Percentiles rank a stretch among this genome's conserved stretches.
Evolutionary conservation across 441 rosid species (phyloP).

Genomic region (Aleurites moluccanus): DNA sequence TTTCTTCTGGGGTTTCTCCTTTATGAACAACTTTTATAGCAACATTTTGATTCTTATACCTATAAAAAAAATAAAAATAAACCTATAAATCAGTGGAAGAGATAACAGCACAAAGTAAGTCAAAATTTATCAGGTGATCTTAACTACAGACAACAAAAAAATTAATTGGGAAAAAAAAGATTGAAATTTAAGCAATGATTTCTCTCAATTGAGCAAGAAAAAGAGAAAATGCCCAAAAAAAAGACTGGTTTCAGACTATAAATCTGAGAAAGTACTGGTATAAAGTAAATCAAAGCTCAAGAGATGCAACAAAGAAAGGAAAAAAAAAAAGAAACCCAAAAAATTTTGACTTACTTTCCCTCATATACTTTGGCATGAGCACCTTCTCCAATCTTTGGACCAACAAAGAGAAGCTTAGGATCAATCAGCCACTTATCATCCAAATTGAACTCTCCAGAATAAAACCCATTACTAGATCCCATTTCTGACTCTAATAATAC

Average conservation of each 20-base stretch:
- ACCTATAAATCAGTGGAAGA: slow-evolving; percentile 12
- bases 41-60: slow-evolving; percentile 81
- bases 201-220: slow-evolving; percentile 8
- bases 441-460: slow-evolving; percentile 58
- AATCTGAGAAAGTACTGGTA: slow-evolving; percentile 2
- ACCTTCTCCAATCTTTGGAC: slow-evolving; percentile 97
- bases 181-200: background rate
- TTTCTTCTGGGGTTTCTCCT: slow-evolving; percentile 84
- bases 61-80: slow-evolving; percentile 24
- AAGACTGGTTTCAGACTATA: slow-evolving; percentile 6
- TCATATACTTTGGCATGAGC: slow-evolving; percentile 98
- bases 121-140: slow-evolving; percentile 13
- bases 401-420: slow-evolving; percentile 86
- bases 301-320: slow-evolving; percentile 3
- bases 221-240: background rate
- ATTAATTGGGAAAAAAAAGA: background rate
- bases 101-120: slow-evolving; percentile 8
- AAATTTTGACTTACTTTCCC: slow-evolving; percentile 77
- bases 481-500: slow-evolving; percentile 31
- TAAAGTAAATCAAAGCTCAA: slow-evolving; percentile 17
- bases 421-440: slow-evolving; percentile 86
- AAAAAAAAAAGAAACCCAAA: slow-evolving; percentile 9
- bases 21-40: slow-evolving; percentile 77
- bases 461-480: slow-evolving; percentile 82
- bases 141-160: slow-evolving; percentile 1